Conservation (phyloP, 805 yeast species). For the Isabelozyma gotoi region DNA sequence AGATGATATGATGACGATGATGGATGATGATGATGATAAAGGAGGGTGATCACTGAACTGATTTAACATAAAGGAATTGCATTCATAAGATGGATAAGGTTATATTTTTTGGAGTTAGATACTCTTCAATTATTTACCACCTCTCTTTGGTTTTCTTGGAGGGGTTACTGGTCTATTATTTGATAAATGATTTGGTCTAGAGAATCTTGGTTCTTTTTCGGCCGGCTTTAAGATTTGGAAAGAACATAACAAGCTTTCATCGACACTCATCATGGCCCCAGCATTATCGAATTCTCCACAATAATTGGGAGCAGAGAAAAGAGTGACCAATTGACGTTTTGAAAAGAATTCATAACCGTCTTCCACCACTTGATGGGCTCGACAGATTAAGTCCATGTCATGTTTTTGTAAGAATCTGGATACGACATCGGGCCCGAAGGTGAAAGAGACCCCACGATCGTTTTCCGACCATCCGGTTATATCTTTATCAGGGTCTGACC, state of each 20-base stretch:
- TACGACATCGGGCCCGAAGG: slow-evolving; percentile 94
- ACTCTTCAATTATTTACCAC: slow-evolving; percentile 34
- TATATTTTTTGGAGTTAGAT: background rate
- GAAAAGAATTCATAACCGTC: slow-evolving; percentile 94
- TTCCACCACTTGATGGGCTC: slow-evolving; percentile 96
- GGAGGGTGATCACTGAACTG: background rate
- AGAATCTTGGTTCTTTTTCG: slow-evolving; percentile 79
- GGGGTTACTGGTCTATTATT: slow-evolving; percentile 55
- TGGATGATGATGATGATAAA: background rate
- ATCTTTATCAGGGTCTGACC: slow-evolving; percentile 96
- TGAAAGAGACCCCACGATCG: slow-evolving; percentile 93
- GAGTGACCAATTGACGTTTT: slow-evolving; percentile 86
- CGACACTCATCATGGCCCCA: slow-evolving; percentile 97
- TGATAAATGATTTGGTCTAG: slow-evolving; percentile 40
- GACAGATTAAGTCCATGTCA: slow-evolving; percentile 90
- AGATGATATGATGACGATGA: background rate
- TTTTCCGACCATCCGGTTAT: slow-evolving; percentile 96
- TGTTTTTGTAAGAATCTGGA: slow-evolving; percentile 88
- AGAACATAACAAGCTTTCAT: slow-evolving; percentile 86
- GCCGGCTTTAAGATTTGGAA: slow-evolving; percentile 93
- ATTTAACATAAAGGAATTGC: background rate
- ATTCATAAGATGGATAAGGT: too few species aligned
- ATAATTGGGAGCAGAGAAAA: slow-evolving; percentile 94
- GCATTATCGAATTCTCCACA: slow-evolving; percentile 96
- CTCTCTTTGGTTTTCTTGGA: slow-evolving; percentile 57